Conservation (phyloP, 2,329 filamentous ascomycete species). For the Apiospora rasikravindrae region DNA sequence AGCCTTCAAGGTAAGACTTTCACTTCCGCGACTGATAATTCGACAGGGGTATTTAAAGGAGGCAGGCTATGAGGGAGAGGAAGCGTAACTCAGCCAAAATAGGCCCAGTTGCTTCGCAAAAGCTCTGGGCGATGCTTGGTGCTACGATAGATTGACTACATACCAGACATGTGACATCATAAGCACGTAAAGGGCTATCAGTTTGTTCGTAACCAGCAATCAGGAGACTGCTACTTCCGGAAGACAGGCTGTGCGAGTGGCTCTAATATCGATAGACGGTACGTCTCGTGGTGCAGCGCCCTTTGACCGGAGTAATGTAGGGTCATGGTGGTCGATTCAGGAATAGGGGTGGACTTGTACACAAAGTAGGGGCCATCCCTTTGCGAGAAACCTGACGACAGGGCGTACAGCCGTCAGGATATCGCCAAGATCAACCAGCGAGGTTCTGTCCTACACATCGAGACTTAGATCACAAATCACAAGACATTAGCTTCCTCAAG, state of each 20-base stretch:
- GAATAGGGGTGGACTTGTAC: slow-evolving; percentile 36
- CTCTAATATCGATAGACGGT: too few species aligned
- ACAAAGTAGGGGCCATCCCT: slow-evolving; percentile 19
- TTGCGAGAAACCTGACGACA: neutral
- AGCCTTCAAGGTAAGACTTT: neutral
- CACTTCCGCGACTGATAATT: neutral
- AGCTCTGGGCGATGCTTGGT: neutral
- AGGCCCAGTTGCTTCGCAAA: neutral
- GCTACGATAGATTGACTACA: neutral
- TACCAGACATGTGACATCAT: neutral
- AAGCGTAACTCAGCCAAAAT: neutral
- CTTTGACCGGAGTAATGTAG: too few species aligned
- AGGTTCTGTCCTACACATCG: too few species aligned
- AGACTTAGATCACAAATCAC: too few species aligned
- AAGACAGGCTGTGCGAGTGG: too few species aligned
- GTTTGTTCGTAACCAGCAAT: too few species aligned
- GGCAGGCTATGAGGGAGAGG: neutral
- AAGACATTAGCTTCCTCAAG: too few species aligned
- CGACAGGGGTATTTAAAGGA: neutral
- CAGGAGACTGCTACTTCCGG: too few species aligned
- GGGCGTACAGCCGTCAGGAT: neutral
- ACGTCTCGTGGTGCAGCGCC: too few species aligned
- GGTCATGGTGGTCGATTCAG: slow-evolving; percentile 26
- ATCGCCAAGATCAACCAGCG: slow-evolving; percentile 3
- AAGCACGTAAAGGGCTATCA: too few species aligned